Percentiles rank a stretch among this genome's conserved stretches.
Conservation (phyloP, 2,329 filamentous ascomycete species). For the Macrophomina phaseolina region DNA sequence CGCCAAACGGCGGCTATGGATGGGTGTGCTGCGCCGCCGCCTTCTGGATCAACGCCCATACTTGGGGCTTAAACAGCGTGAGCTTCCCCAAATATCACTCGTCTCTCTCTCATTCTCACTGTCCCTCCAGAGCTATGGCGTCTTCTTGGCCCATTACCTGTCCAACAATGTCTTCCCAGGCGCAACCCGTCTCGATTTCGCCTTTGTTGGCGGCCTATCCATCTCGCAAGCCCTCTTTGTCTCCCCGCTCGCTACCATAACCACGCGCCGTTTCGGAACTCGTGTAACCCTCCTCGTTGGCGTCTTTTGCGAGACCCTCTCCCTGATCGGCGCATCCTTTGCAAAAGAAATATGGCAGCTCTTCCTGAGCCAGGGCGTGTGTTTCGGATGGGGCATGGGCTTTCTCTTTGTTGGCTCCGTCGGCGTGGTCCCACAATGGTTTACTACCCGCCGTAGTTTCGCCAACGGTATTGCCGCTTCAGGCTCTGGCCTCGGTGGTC, state of each 20-base stretch:
- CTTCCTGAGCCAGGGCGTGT: conserved; percentile 74
- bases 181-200: conserved; percentile 70
- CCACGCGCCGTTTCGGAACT: conserved; percentile 67
- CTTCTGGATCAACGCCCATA: conserved; percentile 54
- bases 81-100: conserved; percentile 28
- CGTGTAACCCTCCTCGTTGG: conserved; percentile 68
- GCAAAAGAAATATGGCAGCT: conserved; percentile 74
- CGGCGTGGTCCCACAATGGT: conserved; percentile 76
- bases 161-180: conserved; percentile 66
- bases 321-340: conserved; percentile 74
- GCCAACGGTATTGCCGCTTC: conserved; percentile 71
- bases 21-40: conserved; percentile 59
- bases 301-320: conserved; percentile 65
- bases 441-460: conserved; percentile 69
- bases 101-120: neutral
- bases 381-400: conserved; percentile 80
- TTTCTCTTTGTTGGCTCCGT: conserved; percentile 74
- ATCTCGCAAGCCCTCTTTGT: conserved; percentile 70
- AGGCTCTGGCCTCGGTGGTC: conserved; percentile 77
- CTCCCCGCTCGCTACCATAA: conserved; percentile 70
- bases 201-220: conserved; percentile 76
- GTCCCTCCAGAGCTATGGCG: conserved; percentile 65
- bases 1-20: conserved; percentile 67
- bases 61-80: conserved; percentile 53
- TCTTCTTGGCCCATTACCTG: conserved; percentile 80